Conservation (phyloP, 2,329 filamentous ascomycete species). For the Hyphodiscus sp. region DNA sequence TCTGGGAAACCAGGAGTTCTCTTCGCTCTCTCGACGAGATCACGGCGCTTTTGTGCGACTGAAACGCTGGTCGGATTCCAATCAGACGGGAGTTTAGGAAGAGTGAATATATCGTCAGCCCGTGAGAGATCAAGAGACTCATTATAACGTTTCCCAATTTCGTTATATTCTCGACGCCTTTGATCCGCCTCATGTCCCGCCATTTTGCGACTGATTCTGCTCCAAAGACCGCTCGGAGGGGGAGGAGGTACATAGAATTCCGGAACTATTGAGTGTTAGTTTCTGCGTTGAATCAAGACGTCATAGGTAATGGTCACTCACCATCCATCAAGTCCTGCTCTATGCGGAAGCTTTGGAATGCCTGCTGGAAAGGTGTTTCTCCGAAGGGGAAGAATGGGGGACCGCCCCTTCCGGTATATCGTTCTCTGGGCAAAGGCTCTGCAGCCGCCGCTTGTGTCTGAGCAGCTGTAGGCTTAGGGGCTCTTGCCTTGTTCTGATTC, state of each 20-base stretch:
- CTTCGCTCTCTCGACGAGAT: slow-evolving; percentile 10
- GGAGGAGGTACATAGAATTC: slow-evolving; percentile 9
- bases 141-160: too few species aligned
- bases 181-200: background rate
- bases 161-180: too few species aligned
- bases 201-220: background rate
- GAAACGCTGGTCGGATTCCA: slow-evolving; percentile 16
- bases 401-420: slow-evolving; percentile 8
- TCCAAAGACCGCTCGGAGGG: background rate
- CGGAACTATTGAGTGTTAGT: slow-evolving; percentile 9
- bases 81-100: slow-evolving; percentile 13
- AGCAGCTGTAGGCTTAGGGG: background rate
- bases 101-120: slow-evolving; percentile 4
- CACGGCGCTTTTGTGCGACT: slow-evolving; percentile 4
- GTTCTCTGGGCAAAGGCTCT: slow-evolving; percentile 2
- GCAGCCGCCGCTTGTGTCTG: background rate
- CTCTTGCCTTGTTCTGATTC: background rate
- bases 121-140: background rate
- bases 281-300: background rate
- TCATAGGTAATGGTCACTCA: background rate
- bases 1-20: slow-evolving; percentile 8
- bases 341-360: slow-evolving; percentile 20
- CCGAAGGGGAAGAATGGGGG: slow-evolving; percentile 24
- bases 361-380: slow-evolving; percentile 24
- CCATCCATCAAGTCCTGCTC: slow-evolving; percentile 23